Evolutionary conservation across 2,329 filamentous ascomycete genomes (phyloP).

Genomic region (Plectosphaerella sp.): DNA sequence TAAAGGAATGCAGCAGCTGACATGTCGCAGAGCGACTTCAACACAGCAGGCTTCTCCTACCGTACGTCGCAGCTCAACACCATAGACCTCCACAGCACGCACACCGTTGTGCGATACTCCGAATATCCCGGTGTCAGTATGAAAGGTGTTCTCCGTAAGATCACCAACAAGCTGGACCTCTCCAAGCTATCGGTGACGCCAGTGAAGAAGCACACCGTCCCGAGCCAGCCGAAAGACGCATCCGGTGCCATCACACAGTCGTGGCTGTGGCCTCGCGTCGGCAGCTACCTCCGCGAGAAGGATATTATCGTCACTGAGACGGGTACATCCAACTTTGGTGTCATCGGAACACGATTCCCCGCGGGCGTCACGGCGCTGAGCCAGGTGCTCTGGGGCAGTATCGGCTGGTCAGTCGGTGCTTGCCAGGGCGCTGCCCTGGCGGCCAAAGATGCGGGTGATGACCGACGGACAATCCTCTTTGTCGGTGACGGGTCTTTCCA

Average conservation of each 20-base stretch:
- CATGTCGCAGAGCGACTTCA: slow-evolving; percentile 62
- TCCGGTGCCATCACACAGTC: slow-evolving; percentile 57
- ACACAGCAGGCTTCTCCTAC: slow-evolving; percentile 79
- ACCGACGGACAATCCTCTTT: slow-evolving; percentile 72
- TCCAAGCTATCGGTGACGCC: slow-evolving; percentile 54
- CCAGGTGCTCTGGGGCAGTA: slow-evolving; percentile 70
- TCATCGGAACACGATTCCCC: slow-evolving; percentile 81
- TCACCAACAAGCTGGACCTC: slow-evolving; percentile 57
- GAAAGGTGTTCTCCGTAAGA: slow-evolving; percentile 70
- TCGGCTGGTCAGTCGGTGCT: slow-evolving; percentile 57
- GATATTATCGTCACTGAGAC: slow-evolving; percentile 86
- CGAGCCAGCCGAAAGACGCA: slow-evolving; percentile 29
- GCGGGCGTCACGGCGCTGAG: slow-evolving; percentile 72
- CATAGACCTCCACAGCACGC: slow-evolving; percentile 75
- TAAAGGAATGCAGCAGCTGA: not conserved
- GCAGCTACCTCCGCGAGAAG: slow-evolving; percentile 64
- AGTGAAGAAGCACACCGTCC: slow-evolving; percentile 46
- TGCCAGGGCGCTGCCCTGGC: slow-evolving; percentile 67
- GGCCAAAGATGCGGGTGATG: slow-evolving; percentile 56
- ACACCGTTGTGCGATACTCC: slow-evolving; percentile 70
- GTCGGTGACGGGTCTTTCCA: slow-evolving; percentile 89
- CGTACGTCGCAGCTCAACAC: slow-evolving; percentile 70
- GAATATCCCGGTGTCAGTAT: slow-evolving; percentile 75
- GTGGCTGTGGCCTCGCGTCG: slow-evolving; percentile 74
- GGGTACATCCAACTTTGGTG: slow-evolving; percentile 82